Evolutionary conservation across 2,329 filamentous ascomycete genomes (phyloP), one percentile per base, ranked within the genome.

Genomic region (Beauveria medogensis): DNA sequence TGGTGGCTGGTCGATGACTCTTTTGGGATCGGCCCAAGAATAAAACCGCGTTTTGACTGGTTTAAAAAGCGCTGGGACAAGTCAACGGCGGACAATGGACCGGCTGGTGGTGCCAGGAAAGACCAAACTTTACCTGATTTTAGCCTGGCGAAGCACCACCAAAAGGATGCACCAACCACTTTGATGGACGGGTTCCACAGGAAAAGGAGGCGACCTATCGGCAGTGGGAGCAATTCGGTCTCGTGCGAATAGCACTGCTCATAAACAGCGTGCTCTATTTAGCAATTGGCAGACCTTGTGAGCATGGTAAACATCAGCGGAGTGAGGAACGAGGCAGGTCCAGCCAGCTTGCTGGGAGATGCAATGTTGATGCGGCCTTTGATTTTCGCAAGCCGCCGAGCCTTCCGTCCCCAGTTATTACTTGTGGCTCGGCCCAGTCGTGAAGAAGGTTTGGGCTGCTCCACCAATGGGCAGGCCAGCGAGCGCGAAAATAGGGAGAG

Each of bases 341-440:
- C 34, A 16, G 14, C 12, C 34, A 16, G 14, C 14, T 37, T 14
- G 34, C 34, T 6, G 34, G 12, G 34, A 37, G 34, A 37, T 37
- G 34, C 34, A 37, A 37, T 6, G 34, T 37, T 37, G 34, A 37
- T 16, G 34, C 12, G 34, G 34, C 34, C 44, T 20, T 46, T 26
- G 43, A 22, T 46, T 46, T 46, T n/a, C n/a, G 12, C 10, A 26
- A 26, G 14, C 46, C 2, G 34, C 41, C 51, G 34, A 53, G 20
- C 41, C 10, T 43, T 20, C 41, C 41, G 12, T 50, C 47, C 47
- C 47, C 47, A 50, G 10, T 52, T 52, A 22, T 56, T 47, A 56
- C 37, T 56, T 56, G 54, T 56, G 54, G 54, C 54, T 47, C 54
- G 54, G n/a, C 28, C 43, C 43, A 40, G 26, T 56, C 10, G 26